Evolutionary conservation across 768 basidiomycete species (phyloP), one percentile per base, ranked within the genome.

Genomic region (Multifurca ochricompacta): DNA sequence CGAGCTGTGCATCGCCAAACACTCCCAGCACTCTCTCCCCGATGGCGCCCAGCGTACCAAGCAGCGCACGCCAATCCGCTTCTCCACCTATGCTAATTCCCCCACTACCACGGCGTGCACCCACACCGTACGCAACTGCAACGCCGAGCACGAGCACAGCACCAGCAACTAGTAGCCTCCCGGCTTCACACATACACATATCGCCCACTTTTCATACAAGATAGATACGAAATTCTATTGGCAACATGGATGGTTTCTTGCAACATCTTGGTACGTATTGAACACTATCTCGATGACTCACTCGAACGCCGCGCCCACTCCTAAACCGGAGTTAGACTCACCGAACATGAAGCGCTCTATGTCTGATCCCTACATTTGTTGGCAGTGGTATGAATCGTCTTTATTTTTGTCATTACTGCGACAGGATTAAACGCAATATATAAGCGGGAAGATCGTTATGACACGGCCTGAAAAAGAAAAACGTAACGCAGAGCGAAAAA

Each of bases 141-240:
- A 87, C 77, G 13, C 83, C 83, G 5, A 89, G 70, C 14, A 84
- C 78, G 23, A 88, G 65, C 28, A 87, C 76, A 18, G 83, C 83
- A 25, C 85, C 81, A n/a, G 81, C 78, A 27, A 86, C 69, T 65
- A 85, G 60, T 63, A 52, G 58, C 46, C 59, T n/a, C n/a, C n/a
- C n/a, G n/a, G n/a, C n/a, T n/a, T n/a, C n/a, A n/a, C n/a, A n/a
- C n/a, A n/a, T n/a, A n/a, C n/a, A n/a, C n/a, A n/a, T n/a, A n/a
- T n/a, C n/a, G n/a, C n/a, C n/a, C n/a, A n/a, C n/a, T n/a, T n/a
- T n/a, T n/a, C n/a, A n/a, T n/a, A n/a, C n/a, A 7, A 27, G 16
- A 1, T 3, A 27, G 7, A 27, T n/a, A n/a, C n/a, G n/a, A n/a
- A n/a, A n/a, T n/a, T n/a, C n/a, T n/a, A n/a, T n/a, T n/a, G n/a